Evolutionary conservation across 1,284 basidiomycete genomes (phyloP), one percentile per base, ranked within the genome.

Genomic region (Austroboletus niveus): DNA sequence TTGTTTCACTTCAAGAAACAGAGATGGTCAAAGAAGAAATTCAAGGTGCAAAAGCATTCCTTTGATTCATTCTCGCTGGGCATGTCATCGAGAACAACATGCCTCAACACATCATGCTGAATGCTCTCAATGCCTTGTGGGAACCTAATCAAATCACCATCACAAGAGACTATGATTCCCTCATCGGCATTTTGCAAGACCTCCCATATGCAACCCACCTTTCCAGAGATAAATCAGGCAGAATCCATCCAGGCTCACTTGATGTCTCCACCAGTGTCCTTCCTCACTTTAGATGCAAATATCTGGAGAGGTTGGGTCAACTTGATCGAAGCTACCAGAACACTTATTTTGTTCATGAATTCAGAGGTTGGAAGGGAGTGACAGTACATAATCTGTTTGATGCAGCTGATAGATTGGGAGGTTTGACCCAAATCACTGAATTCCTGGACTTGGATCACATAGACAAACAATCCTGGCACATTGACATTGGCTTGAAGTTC

Each of bases 301-400:
- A 39, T 17, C 15, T 39, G 15, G n/a, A 8, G 7, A 17, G n/a
- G 5, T 11, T 39, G 3, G 7, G 11, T 4, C 9, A 3, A 1
- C n/a, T 52, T 3, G 3, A 29, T 3, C 45, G 47, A 0, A 42
- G 46, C 2, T 60, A 60, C 6, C 10, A 1, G 0, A 47, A 55
- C 20, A 47, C 58, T 0, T 58, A 60, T n/a, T 60, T 60, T 27
- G 47, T 27, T 1, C 58, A 60, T 29, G 52, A 60, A 34, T 35
- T 60, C 1, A 31, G 29, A 4, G 49, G 58, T 6, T 58, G 52
- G 52, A 59, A 55, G 22, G 47, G 4, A 0, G 48, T 39, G 0
- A 61, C 42, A 0, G 39, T 50, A 2, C 58, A 60, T 3, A 45
- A 56, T 12, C 27, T 30, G 5, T 4, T 5, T 15, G 14, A 5